These are phyloP conservation scores for Mucor indicus DNA, from an alignment of 371 early-diverging fungal species.

Conservation along the genomic window DNA sequence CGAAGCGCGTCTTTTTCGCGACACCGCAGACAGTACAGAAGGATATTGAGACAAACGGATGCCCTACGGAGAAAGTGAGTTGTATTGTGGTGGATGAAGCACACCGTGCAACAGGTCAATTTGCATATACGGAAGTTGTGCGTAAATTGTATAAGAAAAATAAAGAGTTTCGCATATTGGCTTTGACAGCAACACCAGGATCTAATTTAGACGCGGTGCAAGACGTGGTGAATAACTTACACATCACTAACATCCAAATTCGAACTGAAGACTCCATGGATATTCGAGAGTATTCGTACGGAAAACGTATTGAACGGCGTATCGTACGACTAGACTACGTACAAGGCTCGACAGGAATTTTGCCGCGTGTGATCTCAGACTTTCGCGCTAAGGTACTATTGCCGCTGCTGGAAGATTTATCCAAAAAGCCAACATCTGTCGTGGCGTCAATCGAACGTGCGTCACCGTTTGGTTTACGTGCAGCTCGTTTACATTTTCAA, in stretches of 20 bases:
- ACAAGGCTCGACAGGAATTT: constrained; percentile 44
- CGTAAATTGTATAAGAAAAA: constrained; percentile 50
- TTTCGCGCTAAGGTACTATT: constrained; percentile 43
- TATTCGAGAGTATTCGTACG: constrained; percentile 70
- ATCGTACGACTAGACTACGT: constrained; percentile 63
- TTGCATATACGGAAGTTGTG: constrained; percentile 79
- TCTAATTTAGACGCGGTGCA: constrained; percentile 75
- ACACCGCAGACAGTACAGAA: constrained; percentile 92
- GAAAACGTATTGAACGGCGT: constrained; percentile 61
- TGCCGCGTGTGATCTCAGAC: constrained; percentile 22
- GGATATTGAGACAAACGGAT: constrained; percentile 64
- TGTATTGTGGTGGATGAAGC: constrained; percentile 93
- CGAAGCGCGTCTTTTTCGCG: constrained; percentile 76
- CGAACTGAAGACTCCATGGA: constrained; percentile 91
- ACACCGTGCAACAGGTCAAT: constrained; percentile 83
- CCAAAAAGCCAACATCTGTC: constrained; percentile 39
- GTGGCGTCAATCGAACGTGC: constrained; percentile 38
- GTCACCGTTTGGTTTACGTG: constrained; percentile 44
- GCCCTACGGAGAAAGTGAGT: constrained; percentile 54
- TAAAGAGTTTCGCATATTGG: constrained; percentile 73
- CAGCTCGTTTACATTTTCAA: constrained; percentile 40
- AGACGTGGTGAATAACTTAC: constrained; percentile 70
- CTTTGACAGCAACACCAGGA: constrained; percentile 92
- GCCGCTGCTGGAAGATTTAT: constrained; percentile 46
- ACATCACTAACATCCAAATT: constrained; percentile 77